Evolutionary conservation across 306 rosid genomes (phyloP), one percentile per base, ranked within the genome.

Genomic region (Hylodesmum podocarpum): DNA sequence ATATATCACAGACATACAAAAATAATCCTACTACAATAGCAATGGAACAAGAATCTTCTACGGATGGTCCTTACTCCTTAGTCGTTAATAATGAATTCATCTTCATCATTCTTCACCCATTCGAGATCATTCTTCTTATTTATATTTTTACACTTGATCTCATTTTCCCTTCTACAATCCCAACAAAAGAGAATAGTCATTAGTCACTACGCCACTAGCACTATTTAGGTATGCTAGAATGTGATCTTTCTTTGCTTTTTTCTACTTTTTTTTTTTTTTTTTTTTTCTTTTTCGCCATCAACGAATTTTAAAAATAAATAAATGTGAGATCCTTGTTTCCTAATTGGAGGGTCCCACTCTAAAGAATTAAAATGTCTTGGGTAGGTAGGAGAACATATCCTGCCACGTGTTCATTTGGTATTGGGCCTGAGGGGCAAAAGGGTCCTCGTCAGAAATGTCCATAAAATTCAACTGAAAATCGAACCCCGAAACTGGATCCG

Each of bases 361-460:
- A 37, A 79, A 55, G 50, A 68, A 59, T 84, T 54, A 89, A 50
- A 78, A 72, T 62, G 85, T 86, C 43, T 78, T 73, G 10, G 84
- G 89, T 2, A 58, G 55, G 58, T 82, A 82, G 47, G 66, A 59
- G 78, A 87, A 88, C 88, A 84, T 64, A 66, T 92, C 95, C 54
- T 85, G 96, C 40, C 87, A 77, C 1, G 92, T 79, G 61, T 53
- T 53, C 16, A 25, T 25, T 13, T 55, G 63, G 74, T 46, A 80
- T 36, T 83, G 89, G 31, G 19, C 73, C 18, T 83, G 88, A 34
- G 83, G 75, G 74, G 84, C 88, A 70, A 95, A 92, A 55, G 88
- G 85, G 75, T 92, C 90, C 19, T 88, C 91, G 1, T 27, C 2
- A 3, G 36, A 0, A 3, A 46, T 54, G 51, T 89, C 88, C 85